A percentile compares a stretch with the other conserved stretches of the same genome.
Conservation (phyloP, 805 yeast genomes). For the Candida broadrunensis region DNA sequence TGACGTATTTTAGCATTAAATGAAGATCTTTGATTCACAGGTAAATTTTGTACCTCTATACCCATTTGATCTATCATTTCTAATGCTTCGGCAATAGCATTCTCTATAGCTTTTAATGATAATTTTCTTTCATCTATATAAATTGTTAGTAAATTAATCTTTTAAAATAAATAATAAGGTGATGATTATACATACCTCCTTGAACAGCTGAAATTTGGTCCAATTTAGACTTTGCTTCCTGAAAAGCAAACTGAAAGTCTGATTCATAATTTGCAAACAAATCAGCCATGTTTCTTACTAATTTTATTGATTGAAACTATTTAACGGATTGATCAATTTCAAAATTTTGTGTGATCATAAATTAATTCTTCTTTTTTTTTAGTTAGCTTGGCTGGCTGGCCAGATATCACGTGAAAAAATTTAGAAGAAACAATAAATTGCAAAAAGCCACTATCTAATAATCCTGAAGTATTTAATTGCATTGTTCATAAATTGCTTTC, state of each 20-base stretch:
- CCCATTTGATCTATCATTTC: slow-evolving; percentile 85
- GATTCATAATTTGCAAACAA: slow-evolving; percentile 63
- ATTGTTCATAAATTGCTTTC: too few species aligned
- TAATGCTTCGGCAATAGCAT: slow-evolving; percentile 72
- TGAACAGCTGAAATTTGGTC: slow-evolving; percentile 48
- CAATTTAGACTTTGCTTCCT: slow-evolving; percentile 67
- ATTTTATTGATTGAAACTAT: too few species aligned
- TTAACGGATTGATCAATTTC: too few species aligned
- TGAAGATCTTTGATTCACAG: slow-evolving; percentile 68
- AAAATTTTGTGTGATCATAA: too few species aligned
- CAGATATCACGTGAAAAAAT: too few species aligned
- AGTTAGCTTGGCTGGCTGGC: too few species aligned
- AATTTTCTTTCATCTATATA: slow-evolving; percentile 46
- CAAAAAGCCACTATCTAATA: too few species aligned
- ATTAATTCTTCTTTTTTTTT: too few species aligned
- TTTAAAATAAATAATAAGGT: background rate
- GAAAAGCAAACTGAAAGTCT: slow-evolving; percentile 67
- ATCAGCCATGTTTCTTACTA: slow-evolving; percentile 36
- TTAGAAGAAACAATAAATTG: too few species aligned
- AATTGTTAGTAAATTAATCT: slow-evolving; percentile 15
- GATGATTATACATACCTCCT: slow-evolving; percentile 26
- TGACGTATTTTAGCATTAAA: slow-evolving; percentile 76
- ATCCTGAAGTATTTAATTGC: too few species aligned
- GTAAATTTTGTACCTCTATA: slow-evolving; percentile 78
- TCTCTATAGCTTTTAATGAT: slow-evolving; percentile 59